Base-by-base conservation (phyloP, 768 basidiomycete genomes). In the Gymnopilus dilepis region DNA sequence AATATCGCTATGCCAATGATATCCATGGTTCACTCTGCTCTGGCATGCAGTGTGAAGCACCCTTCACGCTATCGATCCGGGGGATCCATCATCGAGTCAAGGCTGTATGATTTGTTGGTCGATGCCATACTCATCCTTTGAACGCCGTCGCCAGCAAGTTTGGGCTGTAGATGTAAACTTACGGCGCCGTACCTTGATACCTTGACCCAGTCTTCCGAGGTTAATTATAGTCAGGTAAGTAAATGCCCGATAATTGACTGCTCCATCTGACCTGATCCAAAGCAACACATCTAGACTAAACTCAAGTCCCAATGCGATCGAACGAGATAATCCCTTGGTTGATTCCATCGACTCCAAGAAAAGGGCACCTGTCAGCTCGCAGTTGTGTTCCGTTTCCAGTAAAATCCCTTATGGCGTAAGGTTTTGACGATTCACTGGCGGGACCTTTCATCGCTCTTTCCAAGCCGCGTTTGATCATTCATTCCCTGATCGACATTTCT, bases 21-120 rank as follows among this genome's bases (percentile, higher is more conserved):
- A 58, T 58, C 47, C 38, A 47, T 50, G 7, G 15, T 19, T 48
- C 52, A 54, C 52, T 58, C 47, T 33, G 34, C 56, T 34, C 26
- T 58, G 57, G 47, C 57, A 57, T 58, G 22, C 47, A 50, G 57
- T 58, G 45, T 50, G 47, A 58, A 58, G 45, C 37, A 24, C 19
- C 34, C 37, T n/a, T 17, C 15, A 24, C n/a, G 47, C 26, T 38
- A 50, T 58, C 57, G 34, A 54, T 54, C 51, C 51, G n/a, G 31
- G 19, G 15, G 34, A 38, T 34, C 31, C 37, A 38, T 54, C 37
- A 38, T 38, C 34, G 34, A 53, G 21, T 31, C n/a, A 22, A 38
- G 52, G 38, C 22, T 40, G 33, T 54, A 40, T 54, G 34, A 54
- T 21, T n/a, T 26, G 28, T 17, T 50, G 30, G 22, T n/a, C 47